Conservation (phyloP, 805 yeast species). For the Wickerhamiella lipophila region DNA sequence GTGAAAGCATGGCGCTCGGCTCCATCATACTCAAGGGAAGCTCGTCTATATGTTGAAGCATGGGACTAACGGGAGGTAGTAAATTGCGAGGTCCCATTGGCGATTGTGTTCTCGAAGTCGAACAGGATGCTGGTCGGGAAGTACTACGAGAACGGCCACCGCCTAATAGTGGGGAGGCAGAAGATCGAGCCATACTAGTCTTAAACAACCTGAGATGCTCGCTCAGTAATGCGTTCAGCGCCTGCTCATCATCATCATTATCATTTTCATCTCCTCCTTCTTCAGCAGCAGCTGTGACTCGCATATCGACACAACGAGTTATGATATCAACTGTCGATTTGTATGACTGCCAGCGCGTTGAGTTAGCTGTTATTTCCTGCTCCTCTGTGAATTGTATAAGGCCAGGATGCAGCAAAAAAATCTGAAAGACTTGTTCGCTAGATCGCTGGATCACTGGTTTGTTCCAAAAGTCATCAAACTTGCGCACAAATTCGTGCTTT, state of each 20-base stretch:
- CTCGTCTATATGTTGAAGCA: background rate
- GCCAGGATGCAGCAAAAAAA: conserved; percentile 39
- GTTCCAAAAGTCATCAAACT: conserved; percentile 27
- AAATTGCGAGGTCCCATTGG: background rate
- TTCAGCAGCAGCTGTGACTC: conserved; percentile 14
- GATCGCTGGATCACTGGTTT: conserved; percentile 27
- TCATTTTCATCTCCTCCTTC: background rate
- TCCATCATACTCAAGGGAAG: background rate
- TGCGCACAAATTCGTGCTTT: conserved; percentile 16
- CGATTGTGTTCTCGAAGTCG: conserved; percentile 2
- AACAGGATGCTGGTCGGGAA: conserved; percentile 4
- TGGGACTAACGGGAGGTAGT: background rate
- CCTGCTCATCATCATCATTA: conserved; percentile 2
- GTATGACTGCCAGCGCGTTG: conserved; percentile 7
- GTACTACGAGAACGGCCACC: conserved; percentile 2
- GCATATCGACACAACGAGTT: conserved; percentile 24
- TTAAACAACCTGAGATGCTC: conserved; percentile 15
- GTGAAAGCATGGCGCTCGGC: background rate
- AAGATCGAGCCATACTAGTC: conserved; percentile 5
- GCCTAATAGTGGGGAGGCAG: background rate
- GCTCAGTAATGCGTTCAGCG: conserved; percentile 4
- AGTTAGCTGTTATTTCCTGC: conserved; percentile 25
- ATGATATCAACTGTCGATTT: conserved; percentile 7
- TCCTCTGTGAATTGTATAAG: conserved; percentile 30
- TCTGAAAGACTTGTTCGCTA: conserved; percentile 26